Conservation (phyloP, 768 basidiomycete genomes). For the Hericium erinaceus region DNA sequence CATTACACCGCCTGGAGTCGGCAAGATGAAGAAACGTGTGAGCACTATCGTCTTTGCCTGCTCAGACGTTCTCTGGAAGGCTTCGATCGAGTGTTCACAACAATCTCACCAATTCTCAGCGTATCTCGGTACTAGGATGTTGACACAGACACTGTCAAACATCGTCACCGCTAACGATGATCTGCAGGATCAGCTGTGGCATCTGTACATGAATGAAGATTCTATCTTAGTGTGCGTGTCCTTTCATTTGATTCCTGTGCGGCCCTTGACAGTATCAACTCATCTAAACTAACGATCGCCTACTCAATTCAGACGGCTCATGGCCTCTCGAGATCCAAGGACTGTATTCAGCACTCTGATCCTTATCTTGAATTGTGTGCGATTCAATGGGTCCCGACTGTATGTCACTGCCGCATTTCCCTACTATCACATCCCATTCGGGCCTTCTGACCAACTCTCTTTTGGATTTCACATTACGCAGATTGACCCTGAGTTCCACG, state of each 20-base stretch:
- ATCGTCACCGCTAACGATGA: conserved; percentile 65
- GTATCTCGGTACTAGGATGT: conserved; percentile 49
- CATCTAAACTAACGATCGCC: conserved; percentile 2
- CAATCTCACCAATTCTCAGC: conserved; percentile 31
- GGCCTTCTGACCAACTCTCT: background rate
- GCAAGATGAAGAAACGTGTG: conserved; percentile 43
- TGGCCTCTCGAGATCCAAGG: conserved; percentile 8
- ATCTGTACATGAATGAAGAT: conserved; percentile 61
- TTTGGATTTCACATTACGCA: conserved; percentile 16
- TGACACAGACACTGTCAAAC: conserved; percentile 78
- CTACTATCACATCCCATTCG: background rate
- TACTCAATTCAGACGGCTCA: conserved; percentile 34
- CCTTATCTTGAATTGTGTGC: conserved; percentile 11
- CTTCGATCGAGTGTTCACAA: no score
- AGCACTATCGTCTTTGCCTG: background rate
- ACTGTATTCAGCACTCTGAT: conserved; percentile 7
- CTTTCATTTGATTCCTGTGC: conserved; percentile 1
- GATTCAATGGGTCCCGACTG: conserved; percentile 4
- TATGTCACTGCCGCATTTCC: background rate
- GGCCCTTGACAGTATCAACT: background rate
- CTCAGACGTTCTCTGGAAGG: no score
- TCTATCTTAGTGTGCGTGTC: conserved; percentile 56
- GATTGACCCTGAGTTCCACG: conserved; percentile 44
- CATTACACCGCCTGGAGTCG: conserved; percentile 71
- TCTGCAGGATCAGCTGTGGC: conserved; percentile 53